Evolutionary conservation across 768 basidiomycete genomes (phyloP).

Genomic region (Boletus tomentosulus): DNA sequence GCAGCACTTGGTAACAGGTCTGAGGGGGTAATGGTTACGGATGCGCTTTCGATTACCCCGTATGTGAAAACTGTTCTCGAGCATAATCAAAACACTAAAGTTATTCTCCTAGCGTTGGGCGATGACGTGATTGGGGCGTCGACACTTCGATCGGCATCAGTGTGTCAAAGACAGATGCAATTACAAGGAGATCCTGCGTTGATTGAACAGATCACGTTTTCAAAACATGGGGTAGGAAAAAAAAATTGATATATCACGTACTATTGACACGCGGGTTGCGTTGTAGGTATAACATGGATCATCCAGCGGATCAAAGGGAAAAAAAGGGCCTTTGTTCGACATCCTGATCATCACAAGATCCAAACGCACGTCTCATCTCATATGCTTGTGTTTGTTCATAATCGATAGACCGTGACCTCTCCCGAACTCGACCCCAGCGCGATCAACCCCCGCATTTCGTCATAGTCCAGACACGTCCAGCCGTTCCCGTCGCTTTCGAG

Average conservation of each 20-base stretch:
- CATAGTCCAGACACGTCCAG: conserved; percentile 62
- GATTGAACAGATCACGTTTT: neutral
- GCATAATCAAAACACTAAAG: neutral
- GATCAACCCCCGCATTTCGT: conserved; percentile 51
- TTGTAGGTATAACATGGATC: neutral
- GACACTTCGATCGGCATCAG: neutral
- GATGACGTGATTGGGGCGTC: neutral
- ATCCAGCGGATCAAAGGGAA: neutral
- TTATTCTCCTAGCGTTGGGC: neutral
- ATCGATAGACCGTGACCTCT: conserved; percentile 34
- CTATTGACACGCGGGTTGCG: neutral
- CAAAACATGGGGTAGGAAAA: neutral
- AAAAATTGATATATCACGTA: neutral
- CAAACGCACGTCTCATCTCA: neutral
- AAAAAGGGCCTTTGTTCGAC: neutral
- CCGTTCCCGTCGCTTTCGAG: conserved; percentile 26
- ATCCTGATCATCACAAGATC: neutral
- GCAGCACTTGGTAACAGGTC: neutral
- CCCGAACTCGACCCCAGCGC: conserved; percentile 51
- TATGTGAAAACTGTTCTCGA: neutral
- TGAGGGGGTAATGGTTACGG: neutral
- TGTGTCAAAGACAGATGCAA: neutral
- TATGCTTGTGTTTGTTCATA: conserved; percentile 9
- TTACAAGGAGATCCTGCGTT: neutral
- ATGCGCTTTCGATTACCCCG: neutral